Evolutionary conservation across 768 basidiomycete genomes (phyloP).

Genomic region (Boletus reticuloceps): DNA sequence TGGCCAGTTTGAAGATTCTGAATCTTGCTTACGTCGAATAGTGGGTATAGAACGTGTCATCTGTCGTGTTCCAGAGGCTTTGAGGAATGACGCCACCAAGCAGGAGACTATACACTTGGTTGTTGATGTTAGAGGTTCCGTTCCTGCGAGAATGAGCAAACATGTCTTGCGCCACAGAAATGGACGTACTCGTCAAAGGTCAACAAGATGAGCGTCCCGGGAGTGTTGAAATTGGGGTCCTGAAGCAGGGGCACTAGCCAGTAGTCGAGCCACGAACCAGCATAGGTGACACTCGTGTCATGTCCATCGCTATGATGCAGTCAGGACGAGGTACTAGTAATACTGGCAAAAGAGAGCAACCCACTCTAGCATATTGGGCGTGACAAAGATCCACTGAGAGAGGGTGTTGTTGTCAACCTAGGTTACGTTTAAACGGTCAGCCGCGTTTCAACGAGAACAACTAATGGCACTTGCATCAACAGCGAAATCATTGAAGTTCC

Average conservation of each 20-base stretch:
- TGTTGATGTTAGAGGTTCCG: constrained; percentile 39
- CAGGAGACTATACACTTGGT: constrained; percentile 45
- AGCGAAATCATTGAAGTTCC: constrained; percentile 62
- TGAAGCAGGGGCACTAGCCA: too few species aligned
- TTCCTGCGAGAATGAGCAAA: constrained; percentile 7
- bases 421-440: constrained; percentile 1
- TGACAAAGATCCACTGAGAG: constrained; percentile 61
- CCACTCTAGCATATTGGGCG: constrained; percentile 49
- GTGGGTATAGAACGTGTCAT: constrained; percentile 58
- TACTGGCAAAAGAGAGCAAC: not conserved
- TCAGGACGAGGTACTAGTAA: not conserved
- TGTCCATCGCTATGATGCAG: too few species aligned
- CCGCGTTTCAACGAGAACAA: not conserved
- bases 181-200: too few species aligned
- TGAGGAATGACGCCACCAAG: constrained; percentile 46
- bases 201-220: too few species aligned
- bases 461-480: constrained; percentile 36
- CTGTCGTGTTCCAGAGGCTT: constrained; percentile 41
- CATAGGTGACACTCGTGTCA: too few species aligned
- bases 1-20: not conserved
- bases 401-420: constrained; percentile 38
- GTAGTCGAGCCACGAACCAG: too few species aligned
- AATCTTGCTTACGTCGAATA: constrained; percentile 41
- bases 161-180: too few species aligned
- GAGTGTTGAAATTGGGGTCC: too few species aligned